Conservation (phyloP, 1,284 basidiomycete genomes). For the Microbotryum scabiosae region DNA sequence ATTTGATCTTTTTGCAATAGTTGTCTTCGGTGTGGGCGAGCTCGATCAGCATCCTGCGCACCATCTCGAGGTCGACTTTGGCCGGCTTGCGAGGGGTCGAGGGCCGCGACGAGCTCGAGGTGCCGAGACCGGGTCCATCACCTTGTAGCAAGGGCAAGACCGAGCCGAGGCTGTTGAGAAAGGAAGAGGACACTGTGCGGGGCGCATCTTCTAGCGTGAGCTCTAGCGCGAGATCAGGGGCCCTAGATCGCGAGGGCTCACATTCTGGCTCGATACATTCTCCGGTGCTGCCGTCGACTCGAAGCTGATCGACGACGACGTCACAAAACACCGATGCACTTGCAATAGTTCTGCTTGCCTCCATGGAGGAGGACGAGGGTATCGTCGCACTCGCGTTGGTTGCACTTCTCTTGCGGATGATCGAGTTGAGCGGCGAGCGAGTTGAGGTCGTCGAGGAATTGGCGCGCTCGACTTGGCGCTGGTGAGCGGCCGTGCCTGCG, state of each 20-base stretch:
- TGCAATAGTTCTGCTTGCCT: too few species aligned
- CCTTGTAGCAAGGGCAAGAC: background rate
- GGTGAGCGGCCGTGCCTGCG: background rate
- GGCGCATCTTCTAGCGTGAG: background rate
- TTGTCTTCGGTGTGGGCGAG: slow-evolving; percentile 19
- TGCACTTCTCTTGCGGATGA: background rate
- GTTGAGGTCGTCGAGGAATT: background rate
- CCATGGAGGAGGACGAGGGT: background rate
- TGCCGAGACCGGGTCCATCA: background rate
- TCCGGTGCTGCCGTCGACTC: background rate
- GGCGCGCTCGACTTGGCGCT: background rate
- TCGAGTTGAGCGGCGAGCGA: background rate
- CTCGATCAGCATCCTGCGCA: slow-evolving; percentile 18
- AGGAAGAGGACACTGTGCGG: background rate
- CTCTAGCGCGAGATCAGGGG: background rate
- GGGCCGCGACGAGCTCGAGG: background rate
- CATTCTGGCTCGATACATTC: slow-evolving; percentile 8
- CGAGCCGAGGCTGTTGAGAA: slow-evolving; percentile 18
- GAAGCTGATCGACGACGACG: slow-evolving; percentile 16
- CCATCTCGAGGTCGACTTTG: slow-evolving; percentile 16
- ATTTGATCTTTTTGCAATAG: slow-evolving; percentile 20
- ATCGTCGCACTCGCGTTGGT: background rate
- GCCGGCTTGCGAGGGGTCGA: slow-evolving; percentile 15
- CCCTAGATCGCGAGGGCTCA: background rate
- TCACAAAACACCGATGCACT: slow-evolving; percentile 20